phyloP scores from a whole-genome alignment of 768 basidiomycete genomes.

The Suillus subalutaceus region DNA sequence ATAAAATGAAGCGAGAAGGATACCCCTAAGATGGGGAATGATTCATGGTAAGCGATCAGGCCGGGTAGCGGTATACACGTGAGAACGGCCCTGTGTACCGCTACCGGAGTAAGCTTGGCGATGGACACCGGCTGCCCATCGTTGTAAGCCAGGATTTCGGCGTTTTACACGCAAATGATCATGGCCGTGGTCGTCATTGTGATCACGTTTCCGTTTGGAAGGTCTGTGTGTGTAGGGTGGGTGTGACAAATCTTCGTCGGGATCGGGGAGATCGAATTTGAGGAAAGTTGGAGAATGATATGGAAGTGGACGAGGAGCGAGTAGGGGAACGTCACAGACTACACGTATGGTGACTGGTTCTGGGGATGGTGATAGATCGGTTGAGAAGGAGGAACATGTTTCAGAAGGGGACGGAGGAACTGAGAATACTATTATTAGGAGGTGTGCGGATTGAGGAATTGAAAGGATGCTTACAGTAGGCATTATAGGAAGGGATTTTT shows the following conservation, averaged over 20 bases:
- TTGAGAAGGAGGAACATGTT: slow-evolving; percentile 31
- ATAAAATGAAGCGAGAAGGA: background rate
- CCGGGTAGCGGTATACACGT: slow-evolving; percentile 5
- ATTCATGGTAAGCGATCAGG: slow-evolving; percentile 7
- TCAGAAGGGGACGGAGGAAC: slow-evolving; percentile 50
- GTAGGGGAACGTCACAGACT: slow-evolving; percentile 67
- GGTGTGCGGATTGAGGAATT: too few species aligned
- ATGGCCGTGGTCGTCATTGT: slow-evolving; percentile 20
- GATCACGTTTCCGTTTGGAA: slow-evolving; percentile 56
- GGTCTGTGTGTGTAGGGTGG: slow-evolving; percentile 63
- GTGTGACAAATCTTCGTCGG: slow-evolving; percentile 70
- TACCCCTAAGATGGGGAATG: slow-evolving; percentile 4
- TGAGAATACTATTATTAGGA: slow-evolving; percentile 21
- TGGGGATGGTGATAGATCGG: slow-evolving; percentile 30
- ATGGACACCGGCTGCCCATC: slow-evolving; percentile 21
- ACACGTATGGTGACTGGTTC: slow-evolving; percentile 43
- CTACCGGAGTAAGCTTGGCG: slow-evolving; percentile 16
- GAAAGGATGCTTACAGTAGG: too few species aligned
- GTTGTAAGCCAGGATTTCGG: slow-evolving; percentile 25
- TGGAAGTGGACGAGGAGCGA: slow-evolving; percentile 69
- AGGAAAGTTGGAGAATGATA: slow-evolving; percentile 72
- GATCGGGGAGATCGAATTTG: slow-evolving; percentile 67
- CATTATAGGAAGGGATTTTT: too few species aligned
- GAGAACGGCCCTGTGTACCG: background rate
- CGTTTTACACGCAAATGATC: slow-evolving; percentile 25